These are phyloP conservation scores for Polymyxa betae DNA, from an alignment of 208 protist species.

Conservation along the genomic window DNA sequence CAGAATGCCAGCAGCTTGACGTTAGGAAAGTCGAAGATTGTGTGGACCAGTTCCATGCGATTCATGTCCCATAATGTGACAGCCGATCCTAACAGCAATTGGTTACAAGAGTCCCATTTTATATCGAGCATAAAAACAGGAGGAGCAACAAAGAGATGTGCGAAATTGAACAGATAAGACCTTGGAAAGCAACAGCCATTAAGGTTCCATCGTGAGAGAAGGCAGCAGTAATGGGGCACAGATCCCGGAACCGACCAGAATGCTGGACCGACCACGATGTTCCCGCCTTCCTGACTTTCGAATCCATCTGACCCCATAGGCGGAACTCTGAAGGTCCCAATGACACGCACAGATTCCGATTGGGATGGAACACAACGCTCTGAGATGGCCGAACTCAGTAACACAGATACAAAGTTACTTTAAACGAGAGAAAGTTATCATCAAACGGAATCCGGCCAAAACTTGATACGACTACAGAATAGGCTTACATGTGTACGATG, in stretches of 20 bases:
- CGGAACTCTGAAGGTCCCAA: background rate
- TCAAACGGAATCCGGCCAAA: no score
- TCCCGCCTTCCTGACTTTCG: background rate
- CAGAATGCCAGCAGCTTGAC: background rate
- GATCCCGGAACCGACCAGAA: background rate
- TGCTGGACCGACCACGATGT: background rate
- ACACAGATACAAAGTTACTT: no score
- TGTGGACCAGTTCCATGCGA: slow-evolving; percentile 28
- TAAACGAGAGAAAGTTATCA: no score
- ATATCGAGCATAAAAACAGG: slow-evolving; percentile 10
- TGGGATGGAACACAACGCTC: slow-evolving; percentile 2
- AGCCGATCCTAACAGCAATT: background rate
- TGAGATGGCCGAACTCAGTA: background rate
- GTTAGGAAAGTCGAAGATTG: background rate
- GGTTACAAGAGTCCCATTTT: background rate
- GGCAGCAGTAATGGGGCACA: background rate
- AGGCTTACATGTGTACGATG: background rate
- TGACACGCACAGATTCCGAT: background rate
- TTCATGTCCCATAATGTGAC: background rate
- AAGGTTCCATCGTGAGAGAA: slow-evolving; percentile 1
- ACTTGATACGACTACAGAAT: background rate
- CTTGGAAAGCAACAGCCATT: background rate
- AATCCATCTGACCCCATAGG: background rate
- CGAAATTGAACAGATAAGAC: background rate
- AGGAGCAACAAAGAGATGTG: no score